A percentile compares a stretch with the other conserved stretches of the same genome.
Conservation (phyloP, 371 early-diverging fungal species). For the Smittium mucronatum region DNA sequence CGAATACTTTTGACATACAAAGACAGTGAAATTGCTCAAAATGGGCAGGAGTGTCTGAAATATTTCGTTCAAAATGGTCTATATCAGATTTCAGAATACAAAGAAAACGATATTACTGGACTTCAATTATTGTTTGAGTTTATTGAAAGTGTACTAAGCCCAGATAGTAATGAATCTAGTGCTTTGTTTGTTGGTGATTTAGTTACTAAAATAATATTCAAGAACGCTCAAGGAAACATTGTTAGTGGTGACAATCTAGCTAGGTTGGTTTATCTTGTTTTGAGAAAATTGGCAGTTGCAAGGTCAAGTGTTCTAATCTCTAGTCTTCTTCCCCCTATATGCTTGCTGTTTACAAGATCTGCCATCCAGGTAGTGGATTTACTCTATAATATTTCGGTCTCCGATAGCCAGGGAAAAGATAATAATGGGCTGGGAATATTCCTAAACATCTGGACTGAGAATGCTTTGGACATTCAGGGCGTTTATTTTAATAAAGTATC, state of each 20-base stretch:
- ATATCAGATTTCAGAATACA: conserved; percentile 49
- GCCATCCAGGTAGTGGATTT: conserved; percentile 50
- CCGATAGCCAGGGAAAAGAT: conserved; percentile 15
- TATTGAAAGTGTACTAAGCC: conserved; percentile 59
- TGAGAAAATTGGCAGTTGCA: not conserved
- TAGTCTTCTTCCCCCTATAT: conserved; percentile 57
- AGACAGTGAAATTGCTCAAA: conserved; percentile 51
- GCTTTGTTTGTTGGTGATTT: conserved; percentile 81
- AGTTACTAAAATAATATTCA: conserved; percentile 40
- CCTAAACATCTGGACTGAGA: conserved; percentile 19
- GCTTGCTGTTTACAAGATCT: conserved; percentile 61
- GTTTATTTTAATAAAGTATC: conserved; percentile 34
- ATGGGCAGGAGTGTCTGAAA: conserved; percentile 51
- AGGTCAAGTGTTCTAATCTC: conserved; percentile 54
- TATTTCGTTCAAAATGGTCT: conserved; percentile 48
- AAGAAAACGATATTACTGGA: conserved; percentile 40
- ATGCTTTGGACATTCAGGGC: conserved; percentile 27
- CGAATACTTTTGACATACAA: conserved; percentile 46
- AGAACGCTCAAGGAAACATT: not conserved
- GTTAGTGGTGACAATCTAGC: conserved; percentile 3
- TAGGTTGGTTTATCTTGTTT: not conserved
- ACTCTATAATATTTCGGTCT: conserved; percentile 12
- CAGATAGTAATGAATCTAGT: conserved; percentile 59
- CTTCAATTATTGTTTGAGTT: conserved; percentile 64
- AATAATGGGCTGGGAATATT: conserved; percentile 23